Evolutionary conservation across 768 basidiomycete genomes (phyloP).

Genomic region (Suillus subluteus): DNA sequence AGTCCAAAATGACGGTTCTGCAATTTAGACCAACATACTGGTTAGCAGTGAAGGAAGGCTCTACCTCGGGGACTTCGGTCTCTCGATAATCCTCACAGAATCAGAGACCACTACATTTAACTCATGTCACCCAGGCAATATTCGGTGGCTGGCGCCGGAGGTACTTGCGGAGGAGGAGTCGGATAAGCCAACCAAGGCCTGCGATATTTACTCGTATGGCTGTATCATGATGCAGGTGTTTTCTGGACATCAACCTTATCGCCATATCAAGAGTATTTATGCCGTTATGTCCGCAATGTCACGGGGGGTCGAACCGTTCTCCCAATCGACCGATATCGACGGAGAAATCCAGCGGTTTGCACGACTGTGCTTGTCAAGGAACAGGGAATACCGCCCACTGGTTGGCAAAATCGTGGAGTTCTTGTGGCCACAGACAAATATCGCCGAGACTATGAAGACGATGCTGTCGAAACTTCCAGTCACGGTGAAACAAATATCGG

Average conservation of each 20-base stretch:
- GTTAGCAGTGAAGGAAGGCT: background rate
- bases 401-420: background rate
- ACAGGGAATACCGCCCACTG: background rate
- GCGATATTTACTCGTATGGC: background rate
- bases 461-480: background rate
- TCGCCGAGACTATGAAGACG: background rate
- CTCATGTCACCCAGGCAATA: background rate
- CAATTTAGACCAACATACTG: background rate
- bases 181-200: background rate
- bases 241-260: background rate
- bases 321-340: background rate
- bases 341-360: background rate
- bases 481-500: background rate
- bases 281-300: rapidly evolving
- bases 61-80: background rate
- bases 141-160: background rate
- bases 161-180: background rate
- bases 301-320: background rate
- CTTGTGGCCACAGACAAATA: background rate
- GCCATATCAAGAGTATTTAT: rapidly evolving
- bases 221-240: background rate
- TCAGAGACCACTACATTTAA: background rate
- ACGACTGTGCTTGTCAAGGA: background rate
- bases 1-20: background rate
- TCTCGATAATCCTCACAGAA: background rate